These are phyloP conservation scores for Inga laurina DNA, from an alignment of 306 rosid species.

Conservation along the genomic window DNA sequence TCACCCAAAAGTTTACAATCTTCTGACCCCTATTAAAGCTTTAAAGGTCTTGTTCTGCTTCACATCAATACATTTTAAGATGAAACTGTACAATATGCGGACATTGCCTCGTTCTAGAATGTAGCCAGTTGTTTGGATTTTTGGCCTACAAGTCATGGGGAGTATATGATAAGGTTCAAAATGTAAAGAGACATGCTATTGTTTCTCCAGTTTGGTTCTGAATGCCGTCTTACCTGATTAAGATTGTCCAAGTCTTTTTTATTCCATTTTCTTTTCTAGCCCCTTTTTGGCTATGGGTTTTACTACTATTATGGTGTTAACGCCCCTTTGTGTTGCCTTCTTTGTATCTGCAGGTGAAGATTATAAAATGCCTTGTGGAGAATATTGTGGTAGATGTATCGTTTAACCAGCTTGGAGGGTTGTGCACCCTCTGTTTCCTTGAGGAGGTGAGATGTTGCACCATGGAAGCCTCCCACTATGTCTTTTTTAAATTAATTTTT, in stretches of 20 bases:
- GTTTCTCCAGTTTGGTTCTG: background rate
- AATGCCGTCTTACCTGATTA: background rate
- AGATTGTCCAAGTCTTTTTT: background rate
- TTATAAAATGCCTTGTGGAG: constrained; percentile 97
- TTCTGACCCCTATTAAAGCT: constrained; percentile 20
- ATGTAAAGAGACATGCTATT: background rate
- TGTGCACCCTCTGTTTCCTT: constrained; percentile 98
- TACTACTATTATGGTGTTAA: background rate
- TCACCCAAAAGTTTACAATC: constrained; percentile 11
- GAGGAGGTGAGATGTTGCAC: constrained; percentile 73
- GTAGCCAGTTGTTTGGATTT: background rate
- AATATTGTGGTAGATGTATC: constrained; percentile 99
- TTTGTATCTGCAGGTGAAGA: constrained; percentile 72
- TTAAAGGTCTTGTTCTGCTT: constrained; percentile 16
- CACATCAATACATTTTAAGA: background rate
- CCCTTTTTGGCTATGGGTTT: background rate
- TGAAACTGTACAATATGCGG: constrained; percentile 23
- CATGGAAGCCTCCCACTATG: constrained; percentile 1
- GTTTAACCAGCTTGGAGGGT: constrained; percentile 94
- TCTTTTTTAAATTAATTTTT: constrained; percentile 16
- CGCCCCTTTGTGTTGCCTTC: constrained; percentile 8
- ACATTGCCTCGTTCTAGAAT: background rate
- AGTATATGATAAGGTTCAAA: constrained; percentile 7
- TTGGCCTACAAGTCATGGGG: background rate
- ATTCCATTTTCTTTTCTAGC: background rate